Evolutionary conservation across 768 basidiomycete genomes (phyloP), one percentile per base, ranked within the genome.

Genomic region (Rickenella mellea): DNA sequence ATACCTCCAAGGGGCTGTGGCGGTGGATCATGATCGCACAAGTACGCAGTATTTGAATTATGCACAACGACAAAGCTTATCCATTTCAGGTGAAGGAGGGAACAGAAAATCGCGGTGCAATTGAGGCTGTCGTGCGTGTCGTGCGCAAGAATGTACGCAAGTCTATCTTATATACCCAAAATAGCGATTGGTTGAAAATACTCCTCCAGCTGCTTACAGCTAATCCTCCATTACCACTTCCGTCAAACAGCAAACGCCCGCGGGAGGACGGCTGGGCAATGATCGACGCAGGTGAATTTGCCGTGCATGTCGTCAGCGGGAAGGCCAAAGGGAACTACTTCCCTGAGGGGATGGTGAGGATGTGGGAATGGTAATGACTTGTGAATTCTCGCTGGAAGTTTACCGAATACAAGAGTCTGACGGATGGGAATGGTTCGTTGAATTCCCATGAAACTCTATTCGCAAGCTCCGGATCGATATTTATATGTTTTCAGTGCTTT

Each of bases 211-310:
- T 88, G 14, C 60, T 83, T 40, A 67, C 64, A 20, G 59, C 66
- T 45, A 60, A 73, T 10, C 81, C 83, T 1, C 76, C 78, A 8
- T 52, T 86, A 24, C 55, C 66, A 11, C 63, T 88, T 10, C 76
- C 81, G 3, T 73, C 75, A 15, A 86, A 84, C 45, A 65, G 73
- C 24, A 78, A 76, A 54, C 71, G 72, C 26, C 65, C 71, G 22
- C 67, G 69, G 44, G 70, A 73, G 48, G 79, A 80, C 41, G 84
- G 83, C 20, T 91, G 87, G 88, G 82, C 80, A 2, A 77, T 90
- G 78, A 64, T 91, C 36, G 87, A 91, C 55, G 83, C 76, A 6
- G 86, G 86, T 24, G 70, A 76, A 35, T 83, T 87, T 66, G 87
- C 78, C 1, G 76, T 90, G 17, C 87, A 91, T 55, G 66, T 91